Evolutionary conservation across 208 protist genomes (phyloP), one percentile per base, ranked within the genome.

Genomic region (Wallacemonas sp.): DNA sequence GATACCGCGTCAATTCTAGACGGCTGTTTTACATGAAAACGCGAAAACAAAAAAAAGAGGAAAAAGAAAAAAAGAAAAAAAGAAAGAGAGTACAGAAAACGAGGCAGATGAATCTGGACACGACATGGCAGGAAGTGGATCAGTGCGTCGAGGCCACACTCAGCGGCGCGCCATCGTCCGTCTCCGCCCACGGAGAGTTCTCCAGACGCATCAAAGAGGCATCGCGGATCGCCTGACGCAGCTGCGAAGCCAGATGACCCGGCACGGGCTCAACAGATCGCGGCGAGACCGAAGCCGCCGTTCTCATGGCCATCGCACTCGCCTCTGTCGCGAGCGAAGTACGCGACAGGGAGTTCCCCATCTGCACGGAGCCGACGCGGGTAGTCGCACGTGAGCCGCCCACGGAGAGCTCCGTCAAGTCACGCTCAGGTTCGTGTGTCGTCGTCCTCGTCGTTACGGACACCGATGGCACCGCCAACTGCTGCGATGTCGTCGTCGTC

Each of bases 221-320:
- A 39, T 59, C 52, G 5, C 52, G 52, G 39, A 59, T 59, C 8
- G 52, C 52, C 20, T 59, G 52, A 18, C 52, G 52, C 16, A 59
- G 12, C 32, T 59, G 52, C 2, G 31, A 28, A 10, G 31, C 29
- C 14, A 59, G 20, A 25, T 59, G 31, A 20, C n/a, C 20, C 4
- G 52, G 31, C 44, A 49, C 18, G 44, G n/a, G n/a, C n/a, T n/a
- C n/a, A n/a, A n/a, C n/a, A n/a, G n/a, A n/a, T n/a, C n/a, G n/a
- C n/a, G n/a, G n/a, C n/a, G n/a, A n/a, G n/a, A n/a, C n/a, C n/a
- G n/a, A n/a, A n/a, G n/a, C n/a, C n/a, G n/a, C n/a, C n/a, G n/a
- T n/a, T n/a, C n/a, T n/a, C n/a, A n/a, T n/a, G n/a, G n/a, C n/a
- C n/a, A n/a, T n/a, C n/a, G n/a, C n/a, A n/a, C n/a, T n/a, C n/a